Percentiles rank a stretch among this genome's conserved stretches.
Conservation (phyloP, 306 rosid genomes). For the Prunus padus region DNA sequence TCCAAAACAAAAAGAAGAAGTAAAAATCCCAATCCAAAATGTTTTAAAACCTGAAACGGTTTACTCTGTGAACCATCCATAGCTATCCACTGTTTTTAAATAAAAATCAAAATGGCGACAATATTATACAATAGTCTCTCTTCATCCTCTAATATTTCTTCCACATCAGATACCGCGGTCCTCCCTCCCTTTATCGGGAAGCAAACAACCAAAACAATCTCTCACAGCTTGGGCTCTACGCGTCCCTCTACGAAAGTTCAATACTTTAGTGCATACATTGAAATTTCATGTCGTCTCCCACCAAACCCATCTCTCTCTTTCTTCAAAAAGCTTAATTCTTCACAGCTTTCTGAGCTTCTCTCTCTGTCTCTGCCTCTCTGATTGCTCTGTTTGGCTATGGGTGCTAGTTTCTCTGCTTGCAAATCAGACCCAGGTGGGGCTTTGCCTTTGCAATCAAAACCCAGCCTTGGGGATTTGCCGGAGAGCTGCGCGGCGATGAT, state of each 20-base stretch:
- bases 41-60: constrained; percentile 4
- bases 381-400: constrained; percentile 30
- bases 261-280: neutral
- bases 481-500: constrained; percentile 72
- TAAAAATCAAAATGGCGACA: neutral
- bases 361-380: neutral
- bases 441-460: constrained; percentile 20
- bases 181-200: constrained; percentile 33
- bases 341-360: neutral
- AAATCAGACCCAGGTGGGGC: constrained; percentile 24
- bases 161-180: constrained; percentile 47
- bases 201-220: constrained; percentile 32
- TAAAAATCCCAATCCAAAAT: neutral
- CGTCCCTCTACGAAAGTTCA: constrained; percentile 7
- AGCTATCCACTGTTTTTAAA: neutral
- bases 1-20: neutral
- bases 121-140: neutral
- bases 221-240: neutral
- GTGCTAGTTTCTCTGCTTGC: constrained; percentile 34
- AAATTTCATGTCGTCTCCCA: constrained; percentile 2
- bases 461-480: constrained; percentile 70
- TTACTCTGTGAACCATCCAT: constrained; percentile 1
- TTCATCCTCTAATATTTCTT: constrained; percentile 17
- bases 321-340: neutral
- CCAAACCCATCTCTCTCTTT: constrained; percentile 5